Evolutionary conservation across 1,284 basidiomycete genomes (phyloP), one percentile per base, ranked within the genome.

Genomic region (Trichosporon sp.): DNA sequence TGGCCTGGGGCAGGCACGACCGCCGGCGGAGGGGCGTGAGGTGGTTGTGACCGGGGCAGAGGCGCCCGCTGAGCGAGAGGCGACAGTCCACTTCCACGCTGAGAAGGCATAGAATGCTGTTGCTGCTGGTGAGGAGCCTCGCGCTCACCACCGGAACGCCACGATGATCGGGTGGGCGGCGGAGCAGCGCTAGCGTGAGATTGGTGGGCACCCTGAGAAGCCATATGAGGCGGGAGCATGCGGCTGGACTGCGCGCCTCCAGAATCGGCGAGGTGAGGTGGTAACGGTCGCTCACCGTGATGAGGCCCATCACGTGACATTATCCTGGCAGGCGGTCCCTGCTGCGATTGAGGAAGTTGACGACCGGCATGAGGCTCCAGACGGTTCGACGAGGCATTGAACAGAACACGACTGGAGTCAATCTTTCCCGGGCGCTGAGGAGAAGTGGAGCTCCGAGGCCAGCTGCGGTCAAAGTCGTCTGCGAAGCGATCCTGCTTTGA

Each of bases 391-490:
- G 90, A 89, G 77, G 94, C 94, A 77, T 96, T 96, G 86, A 95
- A 96, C n/a, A 96, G 85, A 0, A 91, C 90, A 35, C 91, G 82
- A 4, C 74, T 72, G 7, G 65, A 70, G 1, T 72, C 70, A 19
- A 71, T 56, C 2, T 66, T 71, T 12, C 70, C 69, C n/a, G 71
- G 66, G 37, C 54, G 68, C 48, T 65, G 64, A 37, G 68, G 68
- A 10, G 59, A 51, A 11, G 73, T 65, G 32, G 74, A 59, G 68
- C 75, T 75, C 26, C 90, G 89, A 12, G 94, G 93, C 93, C 94
- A 96, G 77, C 92, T 94, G 71, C 94, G 89, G 84, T 96, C 94
- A 80, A 92, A 95, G 81, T 97, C 94, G 76, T 96, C 93, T 6
- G 76, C 80, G 63, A 84, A 85, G 11, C 83, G 78, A 46, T 84